Evolutionary conservation across 345 rosid species (phyloP), one percentile per base, ranked within the genome.

Genomic region (Eucalyptus coolabah): DNA sequence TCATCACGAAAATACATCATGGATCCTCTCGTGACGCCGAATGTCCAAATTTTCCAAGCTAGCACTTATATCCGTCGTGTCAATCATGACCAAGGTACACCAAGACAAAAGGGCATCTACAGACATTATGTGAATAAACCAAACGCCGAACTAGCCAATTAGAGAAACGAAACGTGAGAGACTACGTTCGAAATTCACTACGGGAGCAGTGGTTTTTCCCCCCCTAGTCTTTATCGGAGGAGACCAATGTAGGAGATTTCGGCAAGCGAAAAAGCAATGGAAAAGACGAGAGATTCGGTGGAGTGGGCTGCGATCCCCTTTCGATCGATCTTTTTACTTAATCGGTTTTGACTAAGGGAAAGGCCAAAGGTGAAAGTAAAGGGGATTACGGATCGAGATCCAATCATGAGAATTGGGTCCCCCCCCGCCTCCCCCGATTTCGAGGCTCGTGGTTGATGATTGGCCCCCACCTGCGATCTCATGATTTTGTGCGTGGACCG

Each of bases 401-500:
- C 89, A 88, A 92, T 94, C 88, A 90, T 90, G 85, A 42, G 67
- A 69, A 12, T 30, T 11, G 88, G 90, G 90, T 90, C 86, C 90
- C 65, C 87, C 86, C 72, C 59, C 5, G 5, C 30, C 63, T 23
- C 63, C 63, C 16, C n/a, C 19, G 47, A 54, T 40, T 40, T 40
- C 83, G 56, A 37, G 5, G 50, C 60, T 56, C 88, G 89, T 9
- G 91, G 89, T 85, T 82, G 88, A 86, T 32, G 91, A 88, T 87
- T 67, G 89, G 87, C 63, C 90, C 94, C 93, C 90, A 85, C 54
- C 50, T 88, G 89, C 44, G 60, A 50, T 89, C 89, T 54, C 91
- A 91, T 92, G 90, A 92, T 92, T 89, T 47, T 88, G 60, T 90
- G 91, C 90, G 92, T 87, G 90, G 92, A 91, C 91, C 88, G 50